Evolutionary conservation across 306 rosid genomes (phyloP).

Genomic region (Cicer cuneatum): DNA sequence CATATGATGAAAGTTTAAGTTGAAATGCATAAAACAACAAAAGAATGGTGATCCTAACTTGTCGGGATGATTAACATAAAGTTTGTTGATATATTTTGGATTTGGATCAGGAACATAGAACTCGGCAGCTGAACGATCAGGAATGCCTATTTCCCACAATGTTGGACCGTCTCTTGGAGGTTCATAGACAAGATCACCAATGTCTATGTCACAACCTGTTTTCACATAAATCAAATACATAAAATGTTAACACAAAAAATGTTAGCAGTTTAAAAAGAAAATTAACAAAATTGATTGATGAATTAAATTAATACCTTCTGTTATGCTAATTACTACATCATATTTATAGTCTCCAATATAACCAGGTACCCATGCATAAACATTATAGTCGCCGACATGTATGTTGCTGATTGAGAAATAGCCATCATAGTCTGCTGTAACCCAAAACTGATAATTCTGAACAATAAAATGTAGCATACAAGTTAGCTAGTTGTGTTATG

Average conservation of each 20-base stretch:
- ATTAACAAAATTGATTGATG: not conserved
- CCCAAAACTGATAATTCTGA: conserved; percentile 93
- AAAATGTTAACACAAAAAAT: not conserved
- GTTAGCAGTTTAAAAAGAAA: not conserved
- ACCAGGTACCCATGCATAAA: conserved; percentile 84
- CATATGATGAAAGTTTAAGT: not conserved
- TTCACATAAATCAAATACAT: conserved; percentile 16
- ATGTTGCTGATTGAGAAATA: conserved; percentile 59
- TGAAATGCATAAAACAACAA: not conserved
- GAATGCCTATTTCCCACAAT: conserved; percentile 91
- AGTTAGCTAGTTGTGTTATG: not conserved
- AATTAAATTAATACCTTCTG: conserved; percentile 55
- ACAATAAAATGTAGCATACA: conserved; percentile 29
- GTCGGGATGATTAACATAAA: conserved; percentile 81
- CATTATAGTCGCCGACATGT: conserved; percentile 61
- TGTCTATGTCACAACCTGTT: conserved; percentile 61
- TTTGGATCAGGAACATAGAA: conserved; percentile 84
- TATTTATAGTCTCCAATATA: conserved; percentile 75
- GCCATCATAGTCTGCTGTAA: conserved; percentile 69
- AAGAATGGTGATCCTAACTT: conserved; percentile 58
- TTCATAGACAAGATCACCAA: conserved; percentile 69
- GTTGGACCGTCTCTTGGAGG: conserved; percentile 91
- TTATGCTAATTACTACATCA: conserved; percentile 55
- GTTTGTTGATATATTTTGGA: conserved; percentile 74
- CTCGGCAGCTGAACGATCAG: conserved; percentile 86